Conservation (phyloP, 1,284 basidiomycete species). For the Grifola frondosa region DNA sequence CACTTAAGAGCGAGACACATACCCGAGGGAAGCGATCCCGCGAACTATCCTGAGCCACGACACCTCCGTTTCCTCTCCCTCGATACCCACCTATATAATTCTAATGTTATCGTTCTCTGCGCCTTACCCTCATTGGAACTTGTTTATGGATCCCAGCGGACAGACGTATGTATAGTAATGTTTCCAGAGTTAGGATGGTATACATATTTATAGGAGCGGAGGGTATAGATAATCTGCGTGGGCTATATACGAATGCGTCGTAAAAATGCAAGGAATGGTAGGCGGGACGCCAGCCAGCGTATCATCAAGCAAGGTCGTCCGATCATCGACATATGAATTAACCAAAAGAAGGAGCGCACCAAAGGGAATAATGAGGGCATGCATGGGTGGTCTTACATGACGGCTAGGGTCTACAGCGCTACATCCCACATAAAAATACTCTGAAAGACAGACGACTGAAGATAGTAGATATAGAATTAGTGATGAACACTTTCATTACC, state of each 20-base stretch:
- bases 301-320: too few species aligned
- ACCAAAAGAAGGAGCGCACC: background rate
- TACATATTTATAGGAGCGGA: conserved; percentile 25
- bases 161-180: conserved; percentile 13
- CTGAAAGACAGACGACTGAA: background rate
- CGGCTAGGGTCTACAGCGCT: conserved; percentile 15
- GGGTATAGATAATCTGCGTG: conserved; percentile 23
- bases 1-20: conserved; percentile 46
- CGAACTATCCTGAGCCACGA: conserved; percentile 19
- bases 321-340: background rate
- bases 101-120: too few species aligned
- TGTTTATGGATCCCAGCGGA: background rate
- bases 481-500: background rate
- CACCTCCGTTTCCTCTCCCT: background rate
- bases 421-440: too few species aligned
- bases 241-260: conserved; percentile 12
- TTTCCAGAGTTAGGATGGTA: conserved; percentile 19
- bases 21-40: conserved; percentile 29
- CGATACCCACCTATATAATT: too few species aligned
- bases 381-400: too few species aligned
- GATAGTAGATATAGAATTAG: background rate
- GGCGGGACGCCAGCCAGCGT: too few species aligned
- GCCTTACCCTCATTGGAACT: background rate
- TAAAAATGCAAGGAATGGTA: too few species aligned
- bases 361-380: background rate